Percentiles rank a stretch among this genome's conserved stretches.
Conservation (phyloP, 768 basidiomycete genomes). For the Suillus cothurnatus region DNA sequence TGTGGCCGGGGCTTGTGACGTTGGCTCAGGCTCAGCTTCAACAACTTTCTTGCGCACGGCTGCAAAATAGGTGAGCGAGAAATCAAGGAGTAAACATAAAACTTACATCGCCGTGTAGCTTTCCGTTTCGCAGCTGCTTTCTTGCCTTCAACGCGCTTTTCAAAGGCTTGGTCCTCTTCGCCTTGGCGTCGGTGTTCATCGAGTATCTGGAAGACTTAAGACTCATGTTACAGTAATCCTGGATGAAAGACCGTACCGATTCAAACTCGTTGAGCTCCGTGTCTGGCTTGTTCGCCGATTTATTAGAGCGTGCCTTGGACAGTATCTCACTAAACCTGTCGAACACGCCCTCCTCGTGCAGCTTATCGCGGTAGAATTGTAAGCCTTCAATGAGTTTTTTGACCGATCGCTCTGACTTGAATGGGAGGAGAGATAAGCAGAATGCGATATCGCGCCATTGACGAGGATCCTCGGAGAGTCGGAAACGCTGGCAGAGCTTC, state of each 20-base stretch:
- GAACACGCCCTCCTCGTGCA: slow-evolving; percentile 86
- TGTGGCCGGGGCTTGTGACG: slow-evolving; percentile 13
- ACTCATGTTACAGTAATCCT: background rate
- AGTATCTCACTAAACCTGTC: slow-evolving; percentile 87
- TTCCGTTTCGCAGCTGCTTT: slow-evolving; percentile 78
- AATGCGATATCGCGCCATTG: slow-evolving; percentile 99
- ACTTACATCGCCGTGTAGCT: slow-evolving; percentile 53
- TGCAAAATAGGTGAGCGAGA: slow-evolving; percentile 2
- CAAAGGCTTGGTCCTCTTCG: slow-evolving; percentile 87
- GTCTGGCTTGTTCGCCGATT: slow-evolving; percentile 90
- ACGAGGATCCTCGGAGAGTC: slow-evolving; percentile 80
- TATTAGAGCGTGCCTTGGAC: slow-evolving; percentile 90
- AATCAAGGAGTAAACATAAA: no score
- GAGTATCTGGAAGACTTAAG: slow-evolving; percentile 59
- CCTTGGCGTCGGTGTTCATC: slow-evolving; percentile 84
- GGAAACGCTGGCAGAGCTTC: slow-evolving; percentile 96
- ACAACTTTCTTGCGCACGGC: slow-evolving; percentile 35
- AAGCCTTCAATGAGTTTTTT: slow-evolving; percentile 95
- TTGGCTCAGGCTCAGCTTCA: slow-evolving; percentile 20
- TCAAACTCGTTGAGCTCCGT: slow-evolving; percentile 96
- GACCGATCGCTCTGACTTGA: slow-evolving; percentile 95
- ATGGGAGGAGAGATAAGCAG: slow-evolving; percentile 91
- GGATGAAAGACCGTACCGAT: slow-evolving; percentile 45
- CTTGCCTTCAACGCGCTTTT: slow-evolving; percentile 83
- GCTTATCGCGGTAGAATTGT: slow-evolving; percentile 93